A percentile compares a stretch with the other conserved stretches of the same genome.
Evolutionary conservation across 768 basidiomycete species (phyloP).

Genomic region (Lentinula guzmanii): DNA sequence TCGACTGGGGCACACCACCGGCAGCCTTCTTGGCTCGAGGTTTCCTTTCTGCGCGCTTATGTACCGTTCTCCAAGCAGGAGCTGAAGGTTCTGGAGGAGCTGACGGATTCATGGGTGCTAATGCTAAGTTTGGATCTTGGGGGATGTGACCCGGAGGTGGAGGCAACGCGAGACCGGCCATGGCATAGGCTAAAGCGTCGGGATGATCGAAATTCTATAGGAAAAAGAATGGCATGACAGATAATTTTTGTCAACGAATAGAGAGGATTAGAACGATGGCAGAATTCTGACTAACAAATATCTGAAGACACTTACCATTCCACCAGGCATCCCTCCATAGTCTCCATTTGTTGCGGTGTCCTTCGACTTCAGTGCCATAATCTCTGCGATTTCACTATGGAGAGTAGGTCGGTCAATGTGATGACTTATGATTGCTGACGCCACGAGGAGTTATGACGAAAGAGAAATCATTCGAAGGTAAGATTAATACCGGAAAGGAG

Average conservation of each 20-base stretch:
- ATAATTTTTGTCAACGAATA: neutral
- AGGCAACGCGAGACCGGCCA: constrained; percentile 11
- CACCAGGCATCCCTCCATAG: constrained; percentile 40
- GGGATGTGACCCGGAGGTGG: neutral
- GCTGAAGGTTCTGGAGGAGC: constrained; percentile 30
- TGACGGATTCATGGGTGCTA: constrained; percentile 26
- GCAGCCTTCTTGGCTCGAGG: constrained; percentile 22
- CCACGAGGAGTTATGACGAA: too few species aligned
- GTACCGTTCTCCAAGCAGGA: constrained; percentile 49
- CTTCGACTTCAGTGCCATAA: constrained; percentile 56
- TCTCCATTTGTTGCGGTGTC: constrained; percentile 50
- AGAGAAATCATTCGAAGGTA: too few species aligned
- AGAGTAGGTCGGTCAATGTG: too few species aligned
- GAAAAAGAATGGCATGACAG: neutral
- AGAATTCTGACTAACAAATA: neutral
- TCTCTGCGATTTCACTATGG: constrained; percentile 50
- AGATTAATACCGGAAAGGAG: neutral
- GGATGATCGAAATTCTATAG: neutral
- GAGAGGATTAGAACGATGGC: neutral
- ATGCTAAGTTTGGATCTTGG: neutral
- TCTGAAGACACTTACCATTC: constrained; percentile 24
- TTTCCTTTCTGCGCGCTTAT: constrained; percentile 15
- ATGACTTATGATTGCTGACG: too few species aligned
- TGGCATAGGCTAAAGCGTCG: neutral
- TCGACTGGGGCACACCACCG: neutral